A percentile compares a stretch with the other conserved stretches of the same genome.
Conservation (phyloP, 371 early-diverging fungal genomes). For the Apophysomyces ossiformis region DNA sequence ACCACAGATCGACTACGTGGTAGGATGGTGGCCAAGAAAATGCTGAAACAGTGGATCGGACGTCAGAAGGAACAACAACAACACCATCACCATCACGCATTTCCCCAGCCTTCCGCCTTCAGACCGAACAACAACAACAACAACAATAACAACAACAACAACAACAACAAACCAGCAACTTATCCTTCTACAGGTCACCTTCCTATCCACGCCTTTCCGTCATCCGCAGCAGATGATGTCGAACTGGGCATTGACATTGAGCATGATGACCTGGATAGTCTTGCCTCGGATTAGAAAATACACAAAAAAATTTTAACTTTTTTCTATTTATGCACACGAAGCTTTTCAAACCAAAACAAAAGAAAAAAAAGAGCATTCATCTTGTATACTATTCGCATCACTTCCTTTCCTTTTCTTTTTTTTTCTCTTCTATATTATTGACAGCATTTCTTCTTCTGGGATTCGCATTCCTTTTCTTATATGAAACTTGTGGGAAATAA, state of each 20-base stretch:
- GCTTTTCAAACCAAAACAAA: background rate
- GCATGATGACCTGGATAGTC: slow-evolving; percentile 1
- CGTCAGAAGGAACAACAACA: slow-evolving; percentile 26
- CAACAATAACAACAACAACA: slow-evolving; percentile 8
- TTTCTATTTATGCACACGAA: background rate
- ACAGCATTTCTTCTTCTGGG: background rate
- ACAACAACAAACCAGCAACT: slow-evolving; percentile 9
- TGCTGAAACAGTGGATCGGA: slow-evolving; percentile 58
- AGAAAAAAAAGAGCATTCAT: slow-evolving; percentile 2
- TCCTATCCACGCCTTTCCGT: background rate
- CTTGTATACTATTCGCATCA: slow-evolving; percentile 10
- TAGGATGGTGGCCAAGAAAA: slow-evolving; percentile 63
- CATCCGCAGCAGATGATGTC: background rate
- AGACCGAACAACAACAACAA: slow-evolving; percentile 14
- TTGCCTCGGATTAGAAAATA: slow-evolving; percentile 4
- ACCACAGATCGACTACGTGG: slow-evolving; percentile 57
- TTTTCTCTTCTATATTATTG: background rate
- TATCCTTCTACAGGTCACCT: background rate
- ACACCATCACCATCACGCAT: background rate
- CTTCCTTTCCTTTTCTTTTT: background rate
- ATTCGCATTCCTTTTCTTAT: background rate
- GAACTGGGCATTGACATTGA: slow-evolving; percentile 6
- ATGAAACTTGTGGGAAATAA: too few species aligned
- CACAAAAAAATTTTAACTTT: background rate
- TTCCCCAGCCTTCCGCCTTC: slow-evolving; percentile 7